Evolutionary conservation across 108 stramenopile species (phyloP), one percentile per base, ranked within the genome.

Genomic region (Pelagomonas calceolata): DNA sequence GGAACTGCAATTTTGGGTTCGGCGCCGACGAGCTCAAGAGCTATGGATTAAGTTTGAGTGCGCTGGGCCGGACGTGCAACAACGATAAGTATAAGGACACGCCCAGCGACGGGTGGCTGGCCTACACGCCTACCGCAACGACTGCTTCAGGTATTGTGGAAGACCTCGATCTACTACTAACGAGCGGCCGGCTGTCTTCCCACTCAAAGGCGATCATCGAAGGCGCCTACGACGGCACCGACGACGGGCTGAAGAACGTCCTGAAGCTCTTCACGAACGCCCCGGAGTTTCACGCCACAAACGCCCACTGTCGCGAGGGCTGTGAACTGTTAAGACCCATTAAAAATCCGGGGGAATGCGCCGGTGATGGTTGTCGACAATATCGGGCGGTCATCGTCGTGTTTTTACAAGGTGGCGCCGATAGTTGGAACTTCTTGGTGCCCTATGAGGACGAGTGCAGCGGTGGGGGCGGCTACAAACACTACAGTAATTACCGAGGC

Each of bases 321-420:
- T n/a, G n/a, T n/a, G n/a, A n/a, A n/a, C n/a, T n/a, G n/a, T n/a
- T n/a, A n/a, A n/a, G n/a, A n/a, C n/a, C n/a, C n/a, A n/a, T n/a
- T n/a, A n/a, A n/a, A n/a, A n/a, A n/a, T n/a, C n/a, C n/a, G n/a
- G n/a, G n/a, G n/a, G n/a, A n/a, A n/a, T n/a, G n/a, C n/a, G 51
- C 32, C 33, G 34, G 36, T 64, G 30, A 64, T 39, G 75, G 36
- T 75, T 7, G 32, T 65, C 45, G 45, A 37, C 30, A 81, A 1
- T 87, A 89, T 84, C 86, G 89, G 73, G 85, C 86, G 4, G 69
- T 91, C 65, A 74, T 88, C 29, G 81, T 83, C 70, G 65, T 87
- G 32, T 76, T 79, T 69, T 65, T 89, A 63, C 74, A 63, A 34
- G 86, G 86, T 16, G 89, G 86, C 0, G 63, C 70, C 14, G 89